Conservation (phyloP, 805 yeast genomes). For the Metschnikowia similis region DNA sequence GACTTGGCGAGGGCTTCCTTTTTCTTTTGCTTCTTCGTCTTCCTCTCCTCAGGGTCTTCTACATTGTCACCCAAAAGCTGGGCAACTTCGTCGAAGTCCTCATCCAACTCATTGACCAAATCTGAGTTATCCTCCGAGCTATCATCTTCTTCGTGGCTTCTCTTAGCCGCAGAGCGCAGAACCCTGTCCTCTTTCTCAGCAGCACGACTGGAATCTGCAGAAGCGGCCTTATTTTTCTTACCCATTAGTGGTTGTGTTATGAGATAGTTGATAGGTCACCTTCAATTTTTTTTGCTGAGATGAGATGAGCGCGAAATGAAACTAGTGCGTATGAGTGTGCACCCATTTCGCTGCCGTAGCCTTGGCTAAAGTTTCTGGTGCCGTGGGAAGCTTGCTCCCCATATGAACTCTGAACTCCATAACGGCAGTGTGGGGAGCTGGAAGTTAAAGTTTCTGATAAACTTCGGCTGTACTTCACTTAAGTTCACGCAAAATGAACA, state of each 20-base stretch:
- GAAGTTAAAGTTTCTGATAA: background rate
- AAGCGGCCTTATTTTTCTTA: slow-evolving; percentile 5
- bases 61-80: slow-evolving; percentile 44
- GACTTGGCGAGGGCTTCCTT: slow-evolving; percentile 16
- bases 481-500: background rate
- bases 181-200: background rate
- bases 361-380: background rate
- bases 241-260: slow-evolving; percentile 8
- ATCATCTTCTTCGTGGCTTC: slow-evolving; percentile 29
- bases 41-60: slow-evolving; percentile 36
- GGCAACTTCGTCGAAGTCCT: slow-evolving; percentile 56
- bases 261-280: slow-evolving; percentile 2
- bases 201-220: background rate
- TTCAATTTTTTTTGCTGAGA: slow-evolving; percentile 9
- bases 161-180: slow-evolving; percentile 11
- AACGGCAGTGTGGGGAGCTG: too few species aligned
- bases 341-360: slow-evolving; percentile 2
- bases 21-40: slow-evolving; percentile 20
- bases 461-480: too few species aligned
- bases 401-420: background rate
- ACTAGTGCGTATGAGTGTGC: background rate
- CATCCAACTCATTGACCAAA: slow-evolving; percentile 51
- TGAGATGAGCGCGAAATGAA: slow-evolving; percentile 12
- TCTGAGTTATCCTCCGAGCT: slow-evolving; percentile 29
- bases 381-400: background rate